Base-by-base conservation (phyloP, 345 rosid genomes). In the Eutrema heterophyllum region DNA sequence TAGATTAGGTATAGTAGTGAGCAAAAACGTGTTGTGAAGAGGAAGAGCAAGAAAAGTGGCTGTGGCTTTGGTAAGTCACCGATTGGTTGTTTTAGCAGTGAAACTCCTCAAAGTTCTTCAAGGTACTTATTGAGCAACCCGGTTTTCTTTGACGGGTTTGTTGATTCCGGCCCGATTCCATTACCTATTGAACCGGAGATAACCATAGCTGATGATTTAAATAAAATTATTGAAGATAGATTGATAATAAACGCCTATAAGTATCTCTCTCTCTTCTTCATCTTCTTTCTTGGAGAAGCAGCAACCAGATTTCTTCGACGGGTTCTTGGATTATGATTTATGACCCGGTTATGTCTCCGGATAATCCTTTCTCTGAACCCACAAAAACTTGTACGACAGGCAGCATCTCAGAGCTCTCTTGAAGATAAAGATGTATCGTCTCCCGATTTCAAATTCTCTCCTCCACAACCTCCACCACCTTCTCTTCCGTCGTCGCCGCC, bases 381-480 rank as follows among this genome's bases (percentile, higher is more conserved):
- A 41, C 73, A 9, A 79, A 65, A 61, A 67, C 55, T 57, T 79
- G 84, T 62, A 78, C 84, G 0, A 73, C n/a, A n/a, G n/a, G n/a
- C 82, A 12, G 58, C 83, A 30, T 70, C 36, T 21, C 49, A 46
- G 1, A 71, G 76, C 30, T 77, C 76, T 49, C 21, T 56, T 40
- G 80, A 77, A 49, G 76, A 77, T 64, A 70, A 70, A 55, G 72
- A 77, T 55, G 64, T 7, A 50, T 57, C 69, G 6, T 71, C 77
- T 21, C 77, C 69, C 2, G 68, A 78, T 36, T 59, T 66, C 58
- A 71, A 77, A 16, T 36, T 43, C 79, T 76, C 71, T 68, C 68
- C 84, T 10, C 81, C 86, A 35, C 92, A 82, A 49, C 64, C 88
- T 2, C 81, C 87, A 64, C 93, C 70, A 21, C 77, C 90, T 68